A percentile compares a stretch with the other conserved stretches of the same genome.
Evolutionary conservation across 768 basidiomycete species (phyloP).

Genomic region (Crassisporium funariophilum): DNA sequence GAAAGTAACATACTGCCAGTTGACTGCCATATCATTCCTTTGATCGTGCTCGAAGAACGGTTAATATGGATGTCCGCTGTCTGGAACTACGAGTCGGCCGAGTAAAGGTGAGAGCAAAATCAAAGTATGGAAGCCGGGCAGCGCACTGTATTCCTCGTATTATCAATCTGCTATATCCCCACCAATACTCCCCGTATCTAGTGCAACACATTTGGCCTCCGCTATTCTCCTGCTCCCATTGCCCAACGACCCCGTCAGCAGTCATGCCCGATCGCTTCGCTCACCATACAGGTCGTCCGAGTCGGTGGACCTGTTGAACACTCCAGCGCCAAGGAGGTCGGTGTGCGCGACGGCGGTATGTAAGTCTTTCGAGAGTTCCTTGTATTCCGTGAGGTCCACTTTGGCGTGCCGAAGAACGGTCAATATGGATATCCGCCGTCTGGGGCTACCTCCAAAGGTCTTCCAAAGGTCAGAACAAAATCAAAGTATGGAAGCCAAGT

Average conservation of each 20-base stretch:
- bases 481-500: too few species aligned
- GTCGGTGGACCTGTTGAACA: slow-evolving; percentile 18
- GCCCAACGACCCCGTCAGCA: slow-evolving; percentile 73
- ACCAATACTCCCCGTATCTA: slow-evolving; percentile 91
- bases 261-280: slow-evolving; percentile 64
- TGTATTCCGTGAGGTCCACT: slow-evolving; percentile 69
- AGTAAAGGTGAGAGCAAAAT: neutral
- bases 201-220: slow-evolving; percentile 83
- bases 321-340: slow-evolving; percentile 61
- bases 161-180: slow-evolving; percentile 94
- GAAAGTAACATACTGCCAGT: slow-evolving; percentile 39
- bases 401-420: slow-evolving; percentile 72
- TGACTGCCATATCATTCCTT: slow-evolving; percentile 92
- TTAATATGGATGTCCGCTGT: slow-evolving; percentile 85
- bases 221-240: slow-evolving; percentile 76
- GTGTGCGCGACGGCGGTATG: slow-evolving; percentile 65
- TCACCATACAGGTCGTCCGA: slow-evolving; percentile 78
- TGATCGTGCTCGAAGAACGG: slow-evolving; percentile 84
- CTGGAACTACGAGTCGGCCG: slow-evolving; percentile 54
- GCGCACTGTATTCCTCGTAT: slow-evolving; percentile 79
- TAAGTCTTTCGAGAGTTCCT: slow-evolving; percentile 75
- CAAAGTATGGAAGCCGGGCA: neutral
- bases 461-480: too few species aligned
- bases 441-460: too few species aligned
- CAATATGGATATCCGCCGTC: too few species aligned